Conservation (phyloP, 371 early-diverging fungal genomes). For the Dichotomocladium elegans region DNA sequence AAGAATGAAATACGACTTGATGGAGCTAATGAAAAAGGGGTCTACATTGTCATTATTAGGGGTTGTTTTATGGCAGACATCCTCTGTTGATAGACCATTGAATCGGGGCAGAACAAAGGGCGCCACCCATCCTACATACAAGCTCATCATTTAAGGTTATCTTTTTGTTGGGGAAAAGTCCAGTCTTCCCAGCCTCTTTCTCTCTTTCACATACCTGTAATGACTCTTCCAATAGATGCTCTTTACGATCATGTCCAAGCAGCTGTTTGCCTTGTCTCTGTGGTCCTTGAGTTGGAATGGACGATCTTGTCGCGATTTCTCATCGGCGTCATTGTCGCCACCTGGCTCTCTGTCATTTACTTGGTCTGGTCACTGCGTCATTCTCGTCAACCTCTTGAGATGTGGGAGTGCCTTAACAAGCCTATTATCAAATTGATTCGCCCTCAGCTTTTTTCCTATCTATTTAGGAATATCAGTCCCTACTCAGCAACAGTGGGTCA, state of each 20-base stretch:
- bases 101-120: too few relatives aligned
- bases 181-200: neutral
- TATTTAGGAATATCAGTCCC: conserved; percentile 26
- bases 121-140: too few relatives aligned
- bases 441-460: conserved; percentile 26
- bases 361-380: conserved; percentile 28
- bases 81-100: too few relatives aligned
- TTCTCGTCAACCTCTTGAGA: conserved; percentile 24
- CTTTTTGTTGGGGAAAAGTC: too few relatives aligned
- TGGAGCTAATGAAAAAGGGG: neutral
- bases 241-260: conserved; percentile 25
- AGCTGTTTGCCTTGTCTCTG: conserved; percentile 22
- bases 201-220: neutral
- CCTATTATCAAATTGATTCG: conserved; percentile 33
- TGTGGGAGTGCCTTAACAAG: conserved; percentile 35
- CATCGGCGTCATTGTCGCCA: conserved; percentile 16
- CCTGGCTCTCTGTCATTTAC: conserved; percentile 23
- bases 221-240: conserved; percentile 5
- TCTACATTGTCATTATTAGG: neutral
- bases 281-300: conserved; percentile 33
- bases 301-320: conserved; percentile 32
- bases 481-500: conserved; percentile 34
- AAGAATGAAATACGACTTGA: neutral
- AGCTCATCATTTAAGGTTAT: too few relatives aligned
- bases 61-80: too few relatives aligned